Base-by-base conservation (phyloP, 75 land plant genomes). In the Selaginella tamariscina region DNA sequence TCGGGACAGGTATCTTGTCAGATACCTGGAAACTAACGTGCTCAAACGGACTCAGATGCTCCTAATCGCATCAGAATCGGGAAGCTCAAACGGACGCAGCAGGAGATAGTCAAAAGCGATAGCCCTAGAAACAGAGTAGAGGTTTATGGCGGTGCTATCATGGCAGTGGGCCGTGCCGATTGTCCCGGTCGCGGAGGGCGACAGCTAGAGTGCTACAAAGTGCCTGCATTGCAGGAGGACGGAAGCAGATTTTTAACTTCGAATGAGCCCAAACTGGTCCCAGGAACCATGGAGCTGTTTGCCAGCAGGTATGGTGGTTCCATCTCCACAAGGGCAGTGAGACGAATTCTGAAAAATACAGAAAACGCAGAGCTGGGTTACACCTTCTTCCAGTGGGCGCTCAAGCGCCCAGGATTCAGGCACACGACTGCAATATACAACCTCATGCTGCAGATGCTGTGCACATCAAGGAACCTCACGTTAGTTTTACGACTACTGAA, bases 391-490 rank as follows among this genome's bases (percentile, higher is more conserved):
- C 49, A 39, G 49, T 39, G 49, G 49, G 49, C 49, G 49, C 11
- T 5, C 49, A 39, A 5, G 49, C 49, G 49, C 49, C 11, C 49
- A 5, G 15, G 11, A 5, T 39, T 39, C 49, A 39, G 49, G 49
- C 49, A 39, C 49, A 39, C 49, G 49, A 39, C 11, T 15, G 15
- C 49, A 5, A 15, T 39, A 5, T 39, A 39, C 49, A 39, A 39
- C 49, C 49, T 39, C 49, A 39, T 39, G 49, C 49, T 39, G 49
- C 49, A 39, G 49, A 5, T 39, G 49, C 49, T 39, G 49, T 39
- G 49, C 49, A 5, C 11, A 15, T 5, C 5, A 5, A 39, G 15
- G 49, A 5, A 39, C 11, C 49, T 39, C 49, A 39, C 49, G 49
- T 15, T 39, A 5, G 5, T 15, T 5, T 15, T 39, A 5, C 49